These are phyloP conservation scores for Bretschneidera sinensis DNA, from an alignment of 345 rosid species.

Conservation along the genomic window DNA sequence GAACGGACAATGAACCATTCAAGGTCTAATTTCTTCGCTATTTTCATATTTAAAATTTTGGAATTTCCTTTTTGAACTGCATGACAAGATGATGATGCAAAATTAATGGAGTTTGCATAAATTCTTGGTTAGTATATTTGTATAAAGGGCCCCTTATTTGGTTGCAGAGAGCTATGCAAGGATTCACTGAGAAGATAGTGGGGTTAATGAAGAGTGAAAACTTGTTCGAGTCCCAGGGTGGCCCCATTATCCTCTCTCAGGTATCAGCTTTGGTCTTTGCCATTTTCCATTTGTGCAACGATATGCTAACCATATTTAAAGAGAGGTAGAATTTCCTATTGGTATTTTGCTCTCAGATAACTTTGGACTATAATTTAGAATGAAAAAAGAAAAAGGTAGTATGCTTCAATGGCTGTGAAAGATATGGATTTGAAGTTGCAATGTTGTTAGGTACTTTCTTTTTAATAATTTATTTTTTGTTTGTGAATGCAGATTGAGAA, in stretches of 20 bases:
- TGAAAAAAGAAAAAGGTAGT: too few species aligned
- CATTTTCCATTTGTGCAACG: background rate
- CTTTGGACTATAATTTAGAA: too few species aligned
- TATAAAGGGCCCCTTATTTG: too few species aligned
- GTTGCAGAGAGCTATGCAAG: slow-evolving; percentile 91
- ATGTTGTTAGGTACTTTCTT: too few species aligned
- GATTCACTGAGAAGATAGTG: slow-evolving; percentile 92
- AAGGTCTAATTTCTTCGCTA: slow-evolving; percentile 47
- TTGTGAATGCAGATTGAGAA: slow-evolving; percentile 86
- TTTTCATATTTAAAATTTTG: slow-evolving; percentile 1
- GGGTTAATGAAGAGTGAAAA: slow-evolving; percentile 89
- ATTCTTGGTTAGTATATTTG: too few species aligned
- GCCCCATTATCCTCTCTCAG: slow-evolving; percentile 98
- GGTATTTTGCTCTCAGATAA: too few species aligned
- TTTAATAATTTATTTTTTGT: background rate
- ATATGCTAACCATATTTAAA: too few species aligned
- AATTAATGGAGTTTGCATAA: background rate
- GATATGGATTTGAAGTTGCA: background rate
- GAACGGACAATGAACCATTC: slow-evolving; percentile 99
- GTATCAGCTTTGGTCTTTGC: slow-evolving; percentile 28
- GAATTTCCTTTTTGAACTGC: slow-evolving; percentile 5
- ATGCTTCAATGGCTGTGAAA: background rate
- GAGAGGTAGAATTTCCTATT: too few species aligned
- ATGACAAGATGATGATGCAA: background rate
- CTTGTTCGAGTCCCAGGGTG: slow-evolving; percentile 95